phyloP scores from a whole-genome alignment of 768 basidiomycete species.

The Harrya chromipes region DNA sequence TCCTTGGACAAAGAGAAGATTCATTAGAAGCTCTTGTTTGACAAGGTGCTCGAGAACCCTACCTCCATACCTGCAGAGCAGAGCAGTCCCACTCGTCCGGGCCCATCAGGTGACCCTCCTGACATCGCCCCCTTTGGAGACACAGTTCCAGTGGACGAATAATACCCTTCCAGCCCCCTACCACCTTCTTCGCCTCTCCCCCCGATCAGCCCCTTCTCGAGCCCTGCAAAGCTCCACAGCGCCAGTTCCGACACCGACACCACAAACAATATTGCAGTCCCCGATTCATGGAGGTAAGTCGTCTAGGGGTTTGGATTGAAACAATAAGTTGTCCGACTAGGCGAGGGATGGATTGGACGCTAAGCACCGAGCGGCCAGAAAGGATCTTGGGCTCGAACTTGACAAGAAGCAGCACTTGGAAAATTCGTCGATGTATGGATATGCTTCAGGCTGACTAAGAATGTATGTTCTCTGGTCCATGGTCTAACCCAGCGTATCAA shows the following conservation, averaged over 20 bases:
- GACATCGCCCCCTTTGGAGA: conserved; percentile 16
- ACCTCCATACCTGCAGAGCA: conserved; percentile 27
- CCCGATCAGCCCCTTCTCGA: conserved; percentile 48
- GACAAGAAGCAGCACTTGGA: conserved; percentile 97
- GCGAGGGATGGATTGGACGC: conserved; percentile 77
- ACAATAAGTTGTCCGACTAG: conserved; percentile 22
- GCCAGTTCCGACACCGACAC: conserved; percentile 8
- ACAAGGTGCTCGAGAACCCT: conserved; percentile 13
- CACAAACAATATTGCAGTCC: neutral
- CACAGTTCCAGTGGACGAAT: conserved; percentile 23
- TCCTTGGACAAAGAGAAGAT: conserved; percentile 32
- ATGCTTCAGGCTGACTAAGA: conserved; percentile 93
- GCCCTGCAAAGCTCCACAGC: conserved; percentile 12
- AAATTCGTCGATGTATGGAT: conserved; percentile 84
- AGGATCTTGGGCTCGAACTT: conserved; percentile 74
- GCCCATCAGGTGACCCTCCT: conserved; percentile 3
- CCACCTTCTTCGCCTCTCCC: conserved; percentile 68
- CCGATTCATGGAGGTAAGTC: conserved; percentile 40
- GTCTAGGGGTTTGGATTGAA: neutral
- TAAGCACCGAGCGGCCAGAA: conserved; percentile 70
- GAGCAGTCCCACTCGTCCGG: neutral
- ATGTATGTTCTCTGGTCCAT: conserved; percentile 45
- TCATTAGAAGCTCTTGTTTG: conserved; percentile 12
- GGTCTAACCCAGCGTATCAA: neutral
- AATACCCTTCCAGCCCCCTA: conserved; percentile 43